Base-by-base conservation (phyloP, 2,329 filamentous ascomycete species). In the Grosmannia penicillata region DNA sequence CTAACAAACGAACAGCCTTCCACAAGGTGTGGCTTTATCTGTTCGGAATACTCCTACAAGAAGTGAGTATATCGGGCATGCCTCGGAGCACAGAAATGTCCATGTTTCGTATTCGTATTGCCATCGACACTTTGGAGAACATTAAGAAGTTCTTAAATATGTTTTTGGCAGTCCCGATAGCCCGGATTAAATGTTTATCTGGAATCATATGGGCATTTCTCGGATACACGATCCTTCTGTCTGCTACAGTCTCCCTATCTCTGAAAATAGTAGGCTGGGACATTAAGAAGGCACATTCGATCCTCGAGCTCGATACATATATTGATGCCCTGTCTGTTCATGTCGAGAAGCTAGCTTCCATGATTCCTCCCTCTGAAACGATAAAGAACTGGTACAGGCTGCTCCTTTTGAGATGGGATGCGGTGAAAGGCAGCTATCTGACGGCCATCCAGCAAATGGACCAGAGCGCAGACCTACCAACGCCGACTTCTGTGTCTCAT, bases 21-120 rank as follows among this genome's bases (percentile, higher is more conserved):
- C 38, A 40, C 8, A 30, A 30, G 13, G 14, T 40, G 10, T 40
- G 38, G 38, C 38, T 28, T 13, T 36, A 21, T 6, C 27, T 40
- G 14, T 40, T 36, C 17, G 33, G 36, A 6, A 33, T 33, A 8
- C 36, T 40, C 14, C 13, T 40, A 7, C 19, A 33, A 4, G 38
- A 40, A 22, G 33, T 40, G n/a, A 40, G 38, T 28, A 17, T 40
- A 2, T 40, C 38, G 19, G 38, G 38, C 28, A 36, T 40, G 33
- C 32, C 38, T 8, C 38, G 32, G 17, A 36, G 17, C 33, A 8
- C 27, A 9, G 38, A 40, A 5, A 27, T 36, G 15, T 31, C 26
- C 14, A 17, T 40, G 13, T 36, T 31, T 9, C 38, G 38, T 17
- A 30, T 31, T 14, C 38, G 38, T 6, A 17, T 36, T 8, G 24